Percentiles rank a stretch among this genome's conserved stretches.
Conservation (phyloP, 371 early-diverging fungal species). For the Neoconidiobolus thromboides region DNA sequence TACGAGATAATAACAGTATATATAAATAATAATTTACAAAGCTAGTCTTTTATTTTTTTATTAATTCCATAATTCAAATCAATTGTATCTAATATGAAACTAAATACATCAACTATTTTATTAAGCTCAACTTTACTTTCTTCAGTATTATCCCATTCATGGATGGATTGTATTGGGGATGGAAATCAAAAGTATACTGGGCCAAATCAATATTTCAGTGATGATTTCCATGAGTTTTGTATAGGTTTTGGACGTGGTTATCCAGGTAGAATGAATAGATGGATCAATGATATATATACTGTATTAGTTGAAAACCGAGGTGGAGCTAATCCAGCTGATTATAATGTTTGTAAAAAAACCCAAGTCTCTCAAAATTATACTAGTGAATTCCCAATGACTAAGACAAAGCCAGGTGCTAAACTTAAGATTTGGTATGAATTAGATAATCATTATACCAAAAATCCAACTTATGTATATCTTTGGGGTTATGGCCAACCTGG, state of each 20-base stretch:
- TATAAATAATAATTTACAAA: too few species aligned
- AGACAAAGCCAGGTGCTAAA: constrained; percentile 20
- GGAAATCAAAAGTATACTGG: neutral
- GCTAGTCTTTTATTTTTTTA: too few species aligned
- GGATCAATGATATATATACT: constrained; percentile 23
- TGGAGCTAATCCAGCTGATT: constrained; percentile 15
- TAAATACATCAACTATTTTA: too few species aligned
- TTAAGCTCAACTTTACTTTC: too few species aligned
- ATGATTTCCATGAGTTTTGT: constrained; percentile 15
- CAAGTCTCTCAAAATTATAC: constrained; percentile 13
- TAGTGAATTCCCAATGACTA: constrained; percentile 16
- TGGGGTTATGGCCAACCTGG: constrained; percentile 16
- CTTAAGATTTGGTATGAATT: constrained; percentile 23
- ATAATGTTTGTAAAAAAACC: constrained; percentile 18
- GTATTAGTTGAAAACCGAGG: constrained; percentile 19
- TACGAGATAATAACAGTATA: too few species aligned
- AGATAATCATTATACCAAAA: constrained; percentile 24
- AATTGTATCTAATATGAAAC: too few species aligned
- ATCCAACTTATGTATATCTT: constrained; percentile 17
- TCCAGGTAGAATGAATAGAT: constrained; percentile 18
- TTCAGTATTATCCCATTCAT: constrained; percentile 15
- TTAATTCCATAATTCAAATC: too few species aligned
- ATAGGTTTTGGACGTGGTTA: constrained; percentile 25
- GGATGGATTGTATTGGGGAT: constrained; percentile 27
- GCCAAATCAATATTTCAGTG: neutral